phyloP scores from a whole-genome alignment of 345 rosid genomes.

The Carallia brachiata region DNA sequence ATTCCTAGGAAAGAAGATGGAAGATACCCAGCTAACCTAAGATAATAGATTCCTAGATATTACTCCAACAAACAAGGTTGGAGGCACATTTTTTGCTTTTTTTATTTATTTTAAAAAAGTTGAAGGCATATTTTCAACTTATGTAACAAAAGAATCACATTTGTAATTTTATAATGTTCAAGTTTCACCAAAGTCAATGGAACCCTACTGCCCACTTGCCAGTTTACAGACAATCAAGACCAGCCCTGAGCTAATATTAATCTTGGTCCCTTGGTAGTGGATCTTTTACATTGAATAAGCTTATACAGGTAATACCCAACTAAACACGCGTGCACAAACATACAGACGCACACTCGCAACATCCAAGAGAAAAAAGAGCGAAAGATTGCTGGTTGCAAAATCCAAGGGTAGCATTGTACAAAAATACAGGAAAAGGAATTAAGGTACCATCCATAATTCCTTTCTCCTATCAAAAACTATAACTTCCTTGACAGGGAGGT shows the following conservation, averaged over 20 bases:
- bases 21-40: not conserved
- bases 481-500: not conserved
- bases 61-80: not conserved
- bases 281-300: not conserved
- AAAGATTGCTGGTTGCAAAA: not conserved
- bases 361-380: too few relatives aligned
- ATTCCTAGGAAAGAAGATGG: constrained; percentile 17
- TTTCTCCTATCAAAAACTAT: not conserved
- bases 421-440: too few relatives aligned
- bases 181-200: not conserved
- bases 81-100: not conserved
- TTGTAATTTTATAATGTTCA: not conserved
- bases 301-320: too few relatives aligned
- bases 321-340: not conserved
- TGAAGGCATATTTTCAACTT: not conserved
- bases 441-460: not conserved
- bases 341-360: not conserved
- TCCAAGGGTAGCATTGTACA: not conserved
- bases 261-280: not conserved
- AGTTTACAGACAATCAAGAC: constrained; percentile 1
- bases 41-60: not conserved
- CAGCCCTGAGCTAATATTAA: not conserved
- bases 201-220: not conserved
- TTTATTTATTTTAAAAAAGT: not conserved
- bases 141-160: not conserved